Evolutionary conservation across 768 basidiomycete species (phyloP), one percentile per base, ranked within the genome.

Genomic region (Lentinula sp.): DNA sequence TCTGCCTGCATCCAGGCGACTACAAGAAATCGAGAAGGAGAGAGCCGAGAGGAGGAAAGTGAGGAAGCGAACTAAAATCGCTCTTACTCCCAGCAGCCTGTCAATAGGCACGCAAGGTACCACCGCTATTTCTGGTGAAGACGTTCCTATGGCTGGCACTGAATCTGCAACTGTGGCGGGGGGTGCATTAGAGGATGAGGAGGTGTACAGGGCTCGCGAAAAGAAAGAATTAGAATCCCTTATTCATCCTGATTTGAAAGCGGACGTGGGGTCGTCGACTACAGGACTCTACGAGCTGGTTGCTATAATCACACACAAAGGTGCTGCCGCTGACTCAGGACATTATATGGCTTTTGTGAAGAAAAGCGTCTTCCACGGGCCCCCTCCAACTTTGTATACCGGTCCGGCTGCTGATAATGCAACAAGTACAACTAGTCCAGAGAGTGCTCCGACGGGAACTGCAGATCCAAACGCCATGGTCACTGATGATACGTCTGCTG

Each of bases 251-350:
- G 83, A 81, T 48, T 63, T 91, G 58, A 87, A 81, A 70, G 76
- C 70, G 2, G 93, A 93, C 68, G 71, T 84, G 9, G 95, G 93
- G 0, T 77, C 84, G 59, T 95, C 88, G 72, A 75, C 81, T 20
- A 90, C 85, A 18, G 94, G 91, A 8, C 65, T 98, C 69, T 99
- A 97, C 70, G 95, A 98, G 54, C 84, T 99, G 37, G 86, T 90
- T 62, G 94, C 89, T 7, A 90, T 99, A 69, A 87, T 99, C 12
- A 96, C 95, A 20, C 97, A 98, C 81, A 99, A 99, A 73, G 97
- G 97, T 10, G 85, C 95, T 0, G 89, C 89, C 0, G 95, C 97
- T 0, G 97, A 98, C 69, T 86, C 92, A 0, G 96, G 95, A 2
- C 96, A 98, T 74, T 98, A 98, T 70, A 95, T 98, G 23, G 94